Evolutionary conservation across 495 filamentous ascomycete genomes (phyloP).

Genomic region (Xylaria flabelliformis): DNA sequence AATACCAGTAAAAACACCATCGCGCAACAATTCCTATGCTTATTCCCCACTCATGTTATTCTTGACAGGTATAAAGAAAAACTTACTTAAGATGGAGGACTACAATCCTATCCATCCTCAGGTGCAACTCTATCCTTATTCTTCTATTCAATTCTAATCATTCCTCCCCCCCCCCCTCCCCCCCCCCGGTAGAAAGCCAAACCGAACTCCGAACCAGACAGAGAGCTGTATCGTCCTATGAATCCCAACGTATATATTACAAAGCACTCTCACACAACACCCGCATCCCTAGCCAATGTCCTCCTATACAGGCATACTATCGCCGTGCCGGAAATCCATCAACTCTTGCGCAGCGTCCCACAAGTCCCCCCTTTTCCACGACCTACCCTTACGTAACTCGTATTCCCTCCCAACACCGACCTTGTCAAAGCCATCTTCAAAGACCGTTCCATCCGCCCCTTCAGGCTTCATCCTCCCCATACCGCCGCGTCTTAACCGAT

Average conservation of each 20-base stretch:
- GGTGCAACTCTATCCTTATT: not conserved
- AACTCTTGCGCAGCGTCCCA: constrained; percentile 35
- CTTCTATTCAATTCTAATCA: not conserved
- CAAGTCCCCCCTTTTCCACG: constrained; percentile 19
- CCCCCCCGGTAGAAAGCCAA: not conserved
- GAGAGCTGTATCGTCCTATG: constrained; percentile 1
- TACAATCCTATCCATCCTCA: not conserved
- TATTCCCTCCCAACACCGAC: not conserved
- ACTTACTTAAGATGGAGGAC: not conserved
- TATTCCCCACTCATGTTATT: not conserved
- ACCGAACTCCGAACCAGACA: not conserved
- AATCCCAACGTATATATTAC: constrained; percentile 2
- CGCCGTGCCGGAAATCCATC: constrained; percentile 8
- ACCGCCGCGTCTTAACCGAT: constrained; percentile 26
- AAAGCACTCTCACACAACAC: not conserved
- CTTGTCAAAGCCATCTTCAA: not conserved
- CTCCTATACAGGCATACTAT: not conserved
- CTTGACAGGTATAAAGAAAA: not conserved
- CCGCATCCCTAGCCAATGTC: no score
- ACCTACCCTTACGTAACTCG: not conserved
- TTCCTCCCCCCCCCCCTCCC: no score
- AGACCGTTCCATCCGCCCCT: not conserved
- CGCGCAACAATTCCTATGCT: not conserved
- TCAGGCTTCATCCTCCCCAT: not conserved
- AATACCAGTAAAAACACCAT: not conserved